Percentiles rank a stretch among this genome's conserved stretches.
phyloP scores from a whole-genome alignment of 768 basidiomycete species.

The Hysterangium stoloniferum region DNA sequence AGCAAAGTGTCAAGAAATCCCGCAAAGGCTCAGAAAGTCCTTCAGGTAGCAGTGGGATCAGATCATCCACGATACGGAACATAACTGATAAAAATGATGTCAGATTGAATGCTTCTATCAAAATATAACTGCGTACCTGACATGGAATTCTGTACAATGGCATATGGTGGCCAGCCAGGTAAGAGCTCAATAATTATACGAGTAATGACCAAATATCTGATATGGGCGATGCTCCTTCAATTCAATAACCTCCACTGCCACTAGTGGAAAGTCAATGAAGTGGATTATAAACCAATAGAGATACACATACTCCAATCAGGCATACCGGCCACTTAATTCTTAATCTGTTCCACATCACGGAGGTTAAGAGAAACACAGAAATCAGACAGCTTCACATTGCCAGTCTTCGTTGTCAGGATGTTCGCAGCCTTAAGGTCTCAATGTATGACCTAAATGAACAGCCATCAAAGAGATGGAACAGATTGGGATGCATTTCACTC shows the following conservation, averaged over 20 bases:
- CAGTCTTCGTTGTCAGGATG: conserved; percentile 96
- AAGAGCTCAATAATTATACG: conserved; percentile 93
- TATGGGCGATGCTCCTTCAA: conserved; percentile 89
- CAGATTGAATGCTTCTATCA: background rate
- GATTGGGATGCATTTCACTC: too few relatives aligned
- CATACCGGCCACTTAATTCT: conserved; percentile 80
- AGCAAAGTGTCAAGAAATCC: conserved; percentile 82
- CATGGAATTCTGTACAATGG: conserved; percentile 85
- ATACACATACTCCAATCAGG: conserved; percentile 81
- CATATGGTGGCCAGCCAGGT: conserved; percentile 88
- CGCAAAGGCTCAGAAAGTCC: conserved; percentile 65
- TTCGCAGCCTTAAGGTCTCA: conserved; percentile 98
- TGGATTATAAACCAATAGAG: background rate
- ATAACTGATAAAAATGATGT: conserved; percentile 51
- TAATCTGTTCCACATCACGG: conserved; percentile 81
- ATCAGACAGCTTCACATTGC: conserved; percentile 94
- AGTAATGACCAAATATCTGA: conserved; percentile 95
- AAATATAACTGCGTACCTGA: conserved; percentile 46
- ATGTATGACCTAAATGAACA: conserved; percentile 70
- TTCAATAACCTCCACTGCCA: conserved; percentile 98
- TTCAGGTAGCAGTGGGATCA: conserved; percentile 78
- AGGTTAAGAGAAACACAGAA: conserved; percentile 97
- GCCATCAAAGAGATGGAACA: background rate
- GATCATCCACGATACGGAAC: conserved; percentile 96
- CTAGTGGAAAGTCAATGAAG: conserved; percentile 19